Base-by-base conservation (phyloP, 2,329 filamentous ascomycete species). In the Phialemonium atrogriseum region DNA sequence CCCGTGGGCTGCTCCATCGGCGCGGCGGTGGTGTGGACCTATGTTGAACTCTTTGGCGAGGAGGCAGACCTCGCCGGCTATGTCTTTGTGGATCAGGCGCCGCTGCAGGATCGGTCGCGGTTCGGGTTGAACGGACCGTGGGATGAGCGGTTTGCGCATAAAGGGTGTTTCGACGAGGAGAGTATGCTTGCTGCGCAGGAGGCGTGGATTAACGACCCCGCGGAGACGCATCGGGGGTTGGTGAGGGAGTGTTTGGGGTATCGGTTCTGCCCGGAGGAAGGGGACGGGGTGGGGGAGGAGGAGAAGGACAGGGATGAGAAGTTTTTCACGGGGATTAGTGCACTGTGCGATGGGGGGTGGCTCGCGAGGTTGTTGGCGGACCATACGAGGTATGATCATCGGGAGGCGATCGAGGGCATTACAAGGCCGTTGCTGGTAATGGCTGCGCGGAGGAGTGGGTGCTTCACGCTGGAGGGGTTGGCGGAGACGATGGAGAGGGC, bases 331-430 rank as follows among this genome's bases (percentile, higher is more conserved):
- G 30, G 32, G 1, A 54, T 59, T 19, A 57, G 53, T 24, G 41
- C 37, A 7, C 35, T 39, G 21, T 60, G 58, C 39, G 56, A 60
- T 17, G 46, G 45, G n/a, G 37, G 24, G 10, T 62, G 58, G 58
- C 40, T 61, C 14, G 57, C 57, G 16, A 44, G 48, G 31, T 32
- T 62, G 36, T 36, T 62, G 21, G 53, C 52, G 2, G 57, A 62
- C 29, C 58, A 60, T 33, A 62, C 58, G 28, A 37, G 57, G 15
- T 62, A 60, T 33, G 58, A 62, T 31, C 58, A 62, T 41, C 55
- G 58, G 22, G 58, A 62, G 43, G 57, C 56, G 2, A 45, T 54
- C 18, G 58, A 59, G 40, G 34, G 36, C 17, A 52, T 60, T 19
- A 36, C 18, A 14, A 43, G 45, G 36, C 56, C 57, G 26, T 48